Conservation (phyloP, 2,329 filamentous ascomycete genomes). For the Apiospora phragmitis region DNA sequence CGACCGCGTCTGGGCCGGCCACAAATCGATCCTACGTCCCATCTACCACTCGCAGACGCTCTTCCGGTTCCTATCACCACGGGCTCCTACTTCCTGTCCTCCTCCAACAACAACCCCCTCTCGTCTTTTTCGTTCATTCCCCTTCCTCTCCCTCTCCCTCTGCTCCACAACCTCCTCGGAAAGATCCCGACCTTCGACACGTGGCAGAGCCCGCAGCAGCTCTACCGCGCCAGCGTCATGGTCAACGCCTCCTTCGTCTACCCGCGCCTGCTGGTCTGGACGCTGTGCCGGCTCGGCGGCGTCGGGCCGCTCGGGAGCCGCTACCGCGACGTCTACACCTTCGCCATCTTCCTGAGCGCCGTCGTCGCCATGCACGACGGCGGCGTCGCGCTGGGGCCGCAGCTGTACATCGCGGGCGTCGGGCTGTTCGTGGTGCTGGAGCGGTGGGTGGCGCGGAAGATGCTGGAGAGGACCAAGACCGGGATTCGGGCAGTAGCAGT, state of each 20-base stretch:
- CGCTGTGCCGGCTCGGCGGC: neutral
- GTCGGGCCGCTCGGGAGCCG: neutral
- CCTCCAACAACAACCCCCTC: too few species aligned
- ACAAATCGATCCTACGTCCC: slow-evolving; percentile 13
- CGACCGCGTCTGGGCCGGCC: slow-evolving; percentile 13
- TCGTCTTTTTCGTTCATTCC: too few species aligned
- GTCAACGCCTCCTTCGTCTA: slow-evolving; percentile 16
- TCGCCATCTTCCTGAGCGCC: slow-evolving; percentile 15
- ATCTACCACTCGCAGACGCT: slow-evolving; percentile 13
- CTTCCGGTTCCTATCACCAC: neutral
- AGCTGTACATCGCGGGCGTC: slow-evolving; percentile 10
- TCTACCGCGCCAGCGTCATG: slow-evolving; percentile 13
- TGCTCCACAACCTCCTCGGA: neutral
- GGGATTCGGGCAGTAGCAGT: neutral
- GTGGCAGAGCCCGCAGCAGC: neutral
- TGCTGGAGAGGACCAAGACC: neutral
- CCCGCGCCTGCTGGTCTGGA: slow-evolving; percentile 14
- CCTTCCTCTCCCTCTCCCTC: neutral
- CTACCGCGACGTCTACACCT: slow-evolving; percentile 15
- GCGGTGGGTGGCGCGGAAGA: slow-evolving; percentile 12
- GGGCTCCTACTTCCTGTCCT: neutral
- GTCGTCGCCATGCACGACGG: slow-evolving; percentile 16
- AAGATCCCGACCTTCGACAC: neutral
- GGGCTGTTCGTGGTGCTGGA: slow-evolving; percentile 11
- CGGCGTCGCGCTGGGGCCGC: slow-evolving; percentile 10